Evolutionary conservation across 192 early-diverging fungal genomes (phyloP).

Genomic region (Backusella morwellensis): DNA sequence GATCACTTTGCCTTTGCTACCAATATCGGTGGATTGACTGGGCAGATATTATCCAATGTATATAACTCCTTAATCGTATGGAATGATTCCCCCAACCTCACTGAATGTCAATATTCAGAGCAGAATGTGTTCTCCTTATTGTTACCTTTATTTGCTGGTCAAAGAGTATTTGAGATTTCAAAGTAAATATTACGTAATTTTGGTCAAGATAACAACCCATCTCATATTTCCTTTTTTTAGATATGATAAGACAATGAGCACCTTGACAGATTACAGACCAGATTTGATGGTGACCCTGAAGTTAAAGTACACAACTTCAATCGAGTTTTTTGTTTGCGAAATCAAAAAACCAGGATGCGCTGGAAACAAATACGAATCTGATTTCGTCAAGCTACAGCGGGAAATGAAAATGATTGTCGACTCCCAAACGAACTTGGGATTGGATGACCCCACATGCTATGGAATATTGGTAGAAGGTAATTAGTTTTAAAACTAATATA

Average conservation of each 20-base stretch:
- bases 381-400: not conserved
- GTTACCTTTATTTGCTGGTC: not conserved
- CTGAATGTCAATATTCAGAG: not conserved
- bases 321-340: not conserved
- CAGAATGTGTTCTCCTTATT: not conserved
- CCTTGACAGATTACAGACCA: not conserved
- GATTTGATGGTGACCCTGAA: not conserved
- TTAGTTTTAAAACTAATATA: no score
- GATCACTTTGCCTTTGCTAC: not conserved
- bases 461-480: not conserved
- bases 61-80: not conserved
- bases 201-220: not conserved
- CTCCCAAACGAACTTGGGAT: not conserved
- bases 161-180: not conserved
- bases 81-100: not conserved
- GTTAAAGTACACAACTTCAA: not conserved
- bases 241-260: not conserved
- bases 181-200: not conserved
- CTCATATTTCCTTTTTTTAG: not conserved
- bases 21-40: not conserved
- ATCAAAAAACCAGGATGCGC: not conserved
- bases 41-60: not conserved
- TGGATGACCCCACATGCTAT: not conserved
- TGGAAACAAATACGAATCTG: not conserved
- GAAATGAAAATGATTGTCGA: not conserved